Percentiles rank a stretch among this genome's conserved stretches.
Conservation (phyloP, 306 rosid species). For the Cucumis cinereus region DNA sequence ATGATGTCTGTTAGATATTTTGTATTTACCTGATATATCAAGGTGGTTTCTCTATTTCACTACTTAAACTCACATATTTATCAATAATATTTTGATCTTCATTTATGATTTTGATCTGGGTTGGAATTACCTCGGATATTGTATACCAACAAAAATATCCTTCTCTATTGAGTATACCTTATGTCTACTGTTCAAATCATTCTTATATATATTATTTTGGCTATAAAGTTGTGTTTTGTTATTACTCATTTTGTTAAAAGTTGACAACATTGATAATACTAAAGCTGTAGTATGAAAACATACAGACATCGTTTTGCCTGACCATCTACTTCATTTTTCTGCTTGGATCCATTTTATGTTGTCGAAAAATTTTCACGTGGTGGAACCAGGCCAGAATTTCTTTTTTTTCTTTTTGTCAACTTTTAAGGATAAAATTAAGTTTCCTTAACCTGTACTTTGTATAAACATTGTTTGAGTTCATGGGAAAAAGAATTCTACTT, state of each 20-base stretch:
- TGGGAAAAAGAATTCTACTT: constrained; percentile 34
- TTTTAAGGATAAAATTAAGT: neutral
- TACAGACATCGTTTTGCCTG: neutral
- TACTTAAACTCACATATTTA: neutral
- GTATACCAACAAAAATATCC: neutral
- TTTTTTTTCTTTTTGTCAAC: neutral
- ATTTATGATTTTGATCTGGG: neutral
- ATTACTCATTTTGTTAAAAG: neutral
- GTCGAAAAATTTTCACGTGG: neutral
- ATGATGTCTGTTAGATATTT: neutral
- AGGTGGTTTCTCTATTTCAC: neutral
- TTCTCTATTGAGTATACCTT: neutral
- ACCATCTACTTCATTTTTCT: neutral
- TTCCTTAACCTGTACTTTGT: constrained; percentile 38
- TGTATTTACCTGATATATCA: neutral
- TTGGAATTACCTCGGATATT: neutral
- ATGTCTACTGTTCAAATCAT: neutral
- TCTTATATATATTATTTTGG: neutral
- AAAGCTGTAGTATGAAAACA: neutral
- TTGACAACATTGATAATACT: neutral
- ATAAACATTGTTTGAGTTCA: constrained; percentile 36
- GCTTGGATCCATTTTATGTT: neutral
- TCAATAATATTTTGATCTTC: neutral
- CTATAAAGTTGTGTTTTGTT: neutral
- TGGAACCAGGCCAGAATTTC: neutral